Base-by-base conservation (phyloP, 768 basidiomycete species). In the Tulasnella sp. region DNA sequence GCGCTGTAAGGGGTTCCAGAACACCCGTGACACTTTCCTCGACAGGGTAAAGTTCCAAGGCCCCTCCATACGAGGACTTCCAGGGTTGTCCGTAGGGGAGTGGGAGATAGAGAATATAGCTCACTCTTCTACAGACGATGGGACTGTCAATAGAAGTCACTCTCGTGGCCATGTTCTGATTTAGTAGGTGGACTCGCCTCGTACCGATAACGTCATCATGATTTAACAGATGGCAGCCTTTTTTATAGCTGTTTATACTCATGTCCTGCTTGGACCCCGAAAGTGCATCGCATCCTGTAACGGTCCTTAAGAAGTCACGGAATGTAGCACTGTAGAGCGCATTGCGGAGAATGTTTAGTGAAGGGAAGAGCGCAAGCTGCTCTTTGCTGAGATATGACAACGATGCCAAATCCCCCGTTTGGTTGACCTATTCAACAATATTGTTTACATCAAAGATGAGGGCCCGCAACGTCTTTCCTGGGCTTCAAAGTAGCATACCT, bases 161-260 rank as follows among this genome's bases (percentile, higher is more conserved):
- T 2, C 21, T 4, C 5, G 34, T 11, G 34, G 43, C 41, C 24
- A 4, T n/a, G n/a, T n/a, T n/a, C n/a, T n/a, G n/a, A n/a, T n/a
- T n/a, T n/a, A n/a, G n/a, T n/a, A n/a, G 15, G 7, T 15, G 30
- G 24, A 24, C 41, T 44, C 5, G 44, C 54, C 94, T 85, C 7
- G 91, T 81, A 62, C 92, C 92, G 68, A 97, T 97, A 24, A 94
- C 93, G 70, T 98, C 94, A 82, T 98, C 94, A 75, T 98, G 94
- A 71, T 94, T 90, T 66, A 98, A 83, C 9, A 98, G 80, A 72
- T 98, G 92, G 69, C 85, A 96, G 46, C 92, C 90, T 62, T 84
- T 81, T 19, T 83, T 85, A 72, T 97, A 97, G 7, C 87, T 83
- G 67, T 91, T 92, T 61, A 94, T 85, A 44, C 89, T 89, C 82